phyloP scores from a whole-genome alignment of 306 rosid genomes.

The Comarum palustre region DNA sequence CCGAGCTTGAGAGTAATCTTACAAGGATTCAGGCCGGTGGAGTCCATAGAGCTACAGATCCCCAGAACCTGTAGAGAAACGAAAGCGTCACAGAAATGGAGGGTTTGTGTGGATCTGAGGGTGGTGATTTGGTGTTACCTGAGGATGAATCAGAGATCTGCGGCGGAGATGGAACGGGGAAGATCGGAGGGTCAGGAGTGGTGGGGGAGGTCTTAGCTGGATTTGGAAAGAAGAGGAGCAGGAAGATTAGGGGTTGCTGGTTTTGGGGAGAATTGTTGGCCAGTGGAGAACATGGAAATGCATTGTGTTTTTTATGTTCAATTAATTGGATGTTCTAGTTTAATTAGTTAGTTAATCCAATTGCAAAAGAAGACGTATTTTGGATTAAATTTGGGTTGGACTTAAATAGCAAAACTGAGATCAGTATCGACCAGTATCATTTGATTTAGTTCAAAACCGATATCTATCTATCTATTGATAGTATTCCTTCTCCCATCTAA shows the following conservation, averaged over 20 bases:
- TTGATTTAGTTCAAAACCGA: too few species aligned
- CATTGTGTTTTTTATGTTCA: not conserved
- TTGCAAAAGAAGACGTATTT: not conserved
- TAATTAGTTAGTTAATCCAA: not conserved
- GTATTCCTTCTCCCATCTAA: too few species aligned
- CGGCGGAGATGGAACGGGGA: not conserved
- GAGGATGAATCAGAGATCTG: not conserved
- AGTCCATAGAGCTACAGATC: conserved; percentile 7
- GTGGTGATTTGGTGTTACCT: not conserved
- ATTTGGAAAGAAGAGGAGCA: not conserved
- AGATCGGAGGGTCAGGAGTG: not conserved
- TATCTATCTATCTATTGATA: too few species aligned
- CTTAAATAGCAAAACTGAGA: not conserved
- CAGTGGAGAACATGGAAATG: not conserved
- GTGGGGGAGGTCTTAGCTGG: not conserved
- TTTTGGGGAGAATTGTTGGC: not conserved
- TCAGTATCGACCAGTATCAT: too few species aligned
- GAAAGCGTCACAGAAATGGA: not conserved
- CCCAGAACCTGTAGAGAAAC: not conserved
- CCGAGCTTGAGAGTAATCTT: conserved; percentile 37
- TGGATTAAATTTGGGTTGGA: not conserved
- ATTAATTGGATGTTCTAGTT: not conserved
- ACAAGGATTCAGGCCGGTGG: conserved; percentile 7
- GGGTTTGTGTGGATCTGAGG: not conserved
- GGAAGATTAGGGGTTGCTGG: not conserved